Evolutionary conservation across 148 eudicot species (phyloP).

Genomic region (Camellia lanceoleosa): DNA sequence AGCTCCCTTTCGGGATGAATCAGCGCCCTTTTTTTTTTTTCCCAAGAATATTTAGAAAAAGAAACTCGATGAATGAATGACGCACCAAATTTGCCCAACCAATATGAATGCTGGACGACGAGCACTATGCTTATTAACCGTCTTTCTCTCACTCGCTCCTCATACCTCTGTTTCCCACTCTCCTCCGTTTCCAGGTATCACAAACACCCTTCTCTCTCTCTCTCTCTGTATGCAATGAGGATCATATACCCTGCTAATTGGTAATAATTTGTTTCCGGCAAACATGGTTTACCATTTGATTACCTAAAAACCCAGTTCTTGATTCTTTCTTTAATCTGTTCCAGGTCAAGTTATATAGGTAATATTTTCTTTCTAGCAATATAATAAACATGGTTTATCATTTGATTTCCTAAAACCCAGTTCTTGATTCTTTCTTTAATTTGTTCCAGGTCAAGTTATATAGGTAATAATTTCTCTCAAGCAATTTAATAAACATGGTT

Average conservation of each 20-base stretch:
- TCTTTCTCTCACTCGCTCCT: slow-evolving; percentile 6
- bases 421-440: no score
- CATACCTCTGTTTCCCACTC: slow-evolving; percentile 6
- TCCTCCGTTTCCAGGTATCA: slow-evolving; percentile 18
- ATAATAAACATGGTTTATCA: no score
- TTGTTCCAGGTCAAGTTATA: no score
- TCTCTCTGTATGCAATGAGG: neutral
- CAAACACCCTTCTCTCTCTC: neutral
- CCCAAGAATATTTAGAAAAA: no score
- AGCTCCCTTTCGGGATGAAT: no score
- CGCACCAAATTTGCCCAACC: no score
- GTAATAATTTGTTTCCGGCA: neutral
- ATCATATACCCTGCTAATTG: neutral
- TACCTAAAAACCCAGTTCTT: no score
- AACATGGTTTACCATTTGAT: neutral
- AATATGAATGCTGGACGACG: neutral
- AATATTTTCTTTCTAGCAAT: no score
- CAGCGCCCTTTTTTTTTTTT: neutral
- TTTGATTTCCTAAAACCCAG: no score
- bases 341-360: no score
- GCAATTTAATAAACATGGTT: neutral
- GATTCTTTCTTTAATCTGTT: no score
- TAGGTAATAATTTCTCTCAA: neutral
- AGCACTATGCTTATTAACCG: slow-evolving; percentile 6
- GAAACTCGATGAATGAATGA: no score